Conservation (phyloP, 495 filamentous ascomycete species). For the Lineolata rhizophorae region DNA sequence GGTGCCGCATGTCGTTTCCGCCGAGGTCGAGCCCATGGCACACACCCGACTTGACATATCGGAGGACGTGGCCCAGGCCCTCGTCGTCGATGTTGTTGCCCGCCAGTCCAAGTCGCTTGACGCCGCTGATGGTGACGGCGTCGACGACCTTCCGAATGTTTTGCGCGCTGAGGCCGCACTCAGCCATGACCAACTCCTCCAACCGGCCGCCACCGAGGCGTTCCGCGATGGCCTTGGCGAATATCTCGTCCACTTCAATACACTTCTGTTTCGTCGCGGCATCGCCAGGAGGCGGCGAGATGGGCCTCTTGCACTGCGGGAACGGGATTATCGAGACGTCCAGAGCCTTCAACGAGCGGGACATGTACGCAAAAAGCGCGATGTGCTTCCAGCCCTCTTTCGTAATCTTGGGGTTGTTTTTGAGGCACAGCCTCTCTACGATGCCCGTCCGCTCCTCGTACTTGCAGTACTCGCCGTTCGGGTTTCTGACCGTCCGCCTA, state of each 20-base stretch:
- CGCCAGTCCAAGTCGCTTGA: slow-evolving; percentile 60
- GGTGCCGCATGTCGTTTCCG: slow-evolving; percentile 59
- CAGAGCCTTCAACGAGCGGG: slow-evolving; percentile 60
- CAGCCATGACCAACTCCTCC: slow-evolving; percentile 64
- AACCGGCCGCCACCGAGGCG: slow-evolving; percentile 53
- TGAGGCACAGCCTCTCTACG: slow-evolving; percentile 73
- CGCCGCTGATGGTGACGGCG: slow-evolving; percentile 47
- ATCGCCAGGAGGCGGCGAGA: not conserved
- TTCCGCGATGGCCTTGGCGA: slow-evolving; percentile 54
- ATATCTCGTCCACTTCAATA: slow-evolving; percentile 35
- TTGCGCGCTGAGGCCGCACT: slow-evolving; percentile 47
- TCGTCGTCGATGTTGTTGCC: slow-evolving; percentile 54
- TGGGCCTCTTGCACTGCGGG: slow-evolving; percentile 21
- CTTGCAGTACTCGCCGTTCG: slow-evolving; percentile 24
- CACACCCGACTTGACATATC: slow-evolving; percentile 45
- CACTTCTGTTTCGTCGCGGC: too few relatives aligned
- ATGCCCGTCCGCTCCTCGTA: slow-evolving; percentile 36
- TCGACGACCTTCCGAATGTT: slow-evolving; percentile 55
- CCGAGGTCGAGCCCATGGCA: slow-evolving; percentile 90
- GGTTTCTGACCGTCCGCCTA: slow-evolving; percentile 10
- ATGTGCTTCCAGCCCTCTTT: slow-evolving; percentile 82
- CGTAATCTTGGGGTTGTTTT: slow-evolving; percentile 68
- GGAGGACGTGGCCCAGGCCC: slow-evolving; percentile 51
- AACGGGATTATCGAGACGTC: slow-evolving; percentile 78
- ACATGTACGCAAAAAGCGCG: slow-evolving; percentile 74